Percentiles rank a stretch among this genome's conserved stretches.
phyloP scores from a whole-genome alignment of 257 asterid species.

The Petunia secreta region DNA sequence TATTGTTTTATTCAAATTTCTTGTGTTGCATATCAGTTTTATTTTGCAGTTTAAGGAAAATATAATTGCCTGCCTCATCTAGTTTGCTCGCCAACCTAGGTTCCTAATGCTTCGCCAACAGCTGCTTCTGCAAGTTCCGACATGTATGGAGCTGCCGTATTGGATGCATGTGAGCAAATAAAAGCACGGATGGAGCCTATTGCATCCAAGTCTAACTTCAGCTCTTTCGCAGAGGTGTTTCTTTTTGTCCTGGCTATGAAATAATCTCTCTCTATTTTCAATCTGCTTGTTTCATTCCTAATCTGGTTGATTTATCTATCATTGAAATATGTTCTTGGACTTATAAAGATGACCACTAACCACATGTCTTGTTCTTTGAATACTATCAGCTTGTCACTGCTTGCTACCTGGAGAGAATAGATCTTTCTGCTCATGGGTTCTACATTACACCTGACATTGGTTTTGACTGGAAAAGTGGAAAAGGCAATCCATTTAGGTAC shows the following conservation, averaged over 20 bases:
- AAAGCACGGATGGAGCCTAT: slow-evolving; percentile 88
- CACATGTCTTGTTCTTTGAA: slow-evolving; percentile 3
- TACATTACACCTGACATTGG: slow-evolving; percentile 76
- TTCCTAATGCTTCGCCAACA: slow-evolving; percentile 96
- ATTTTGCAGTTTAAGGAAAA: neutral
- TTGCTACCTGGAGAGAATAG: slow-evolving; percentile 87
- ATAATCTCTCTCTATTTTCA: neutral
- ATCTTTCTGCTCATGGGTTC: slow-evolving; percentile 97
- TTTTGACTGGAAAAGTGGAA: slow-evolving; percentile 78
- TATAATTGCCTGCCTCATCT: neutral
- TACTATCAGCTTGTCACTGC: slow-evolving; percentile 69
- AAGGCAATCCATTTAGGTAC: slow-evolving; percentile 78
- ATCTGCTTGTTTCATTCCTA: neutral
- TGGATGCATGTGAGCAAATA: slow-evolving; percentile 94
- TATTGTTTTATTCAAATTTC: slow-evolving; percentile 6
- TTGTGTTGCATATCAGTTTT: slow-evolving; percentile 9
- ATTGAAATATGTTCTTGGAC: neutral
- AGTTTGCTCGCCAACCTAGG: slow-evolving; percentile 44
- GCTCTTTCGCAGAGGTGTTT: slow-evolving; percentile 82
- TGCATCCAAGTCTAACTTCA: slow-evolving; percentile 50
- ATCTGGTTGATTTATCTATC: neutral
- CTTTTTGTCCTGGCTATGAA: slow-evolving; percentile 1
- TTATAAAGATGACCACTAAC: neutral
- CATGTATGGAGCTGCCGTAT: slow-evolving; percentile 93
- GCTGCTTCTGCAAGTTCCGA: slow-evolving; percentile 99